Evolutionary conservation across 164 flowering plant species (phyloP).

Genomic region (Stephania cephalantha): DNA sequence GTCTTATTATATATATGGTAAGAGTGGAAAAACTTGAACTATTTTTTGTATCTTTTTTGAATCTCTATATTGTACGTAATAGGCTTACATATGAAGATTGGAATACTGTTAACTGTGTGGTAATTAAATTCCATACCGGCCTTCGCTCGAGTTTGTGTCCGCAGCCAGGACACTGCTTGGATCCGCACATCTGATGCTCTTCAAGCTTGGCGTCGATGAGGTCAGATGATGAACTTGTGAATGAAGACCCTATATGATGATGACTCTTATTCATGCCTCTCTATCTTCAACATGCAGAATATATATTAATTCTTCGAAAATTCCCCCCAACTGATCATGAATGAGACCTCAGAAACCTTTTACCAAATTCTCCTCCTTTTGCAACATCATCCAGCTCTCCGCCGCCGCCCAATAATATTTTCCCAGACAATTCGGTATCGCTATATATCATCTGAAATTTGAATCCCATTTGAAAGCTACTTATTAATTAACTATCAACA

Average conservation of each 20-base stretch:
- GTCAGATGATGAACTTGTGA: constrained; percentile 51
- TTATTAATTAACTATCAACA: constrained; percentile 1
- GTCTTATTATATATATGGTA: background rate
- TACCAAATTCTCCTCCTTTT: constrained; percentile 2
- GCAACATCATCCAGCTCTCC: constrained; percentile 4
- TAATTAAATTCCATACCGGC: constrained; percentile 46
- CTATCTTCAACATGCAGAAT: constrained; percentile 1
- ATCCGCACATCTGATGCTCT: constrained; percentile 83
- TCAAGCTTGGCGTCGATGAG: constrained; percentile 93
- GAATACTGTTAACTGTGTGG: constrained; percentile 15
- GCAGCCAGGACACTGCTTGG: constrained; percentile 91
- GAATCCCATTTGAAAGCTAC: background rate
- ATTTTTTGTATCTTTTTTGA: constrained; percentile 7
- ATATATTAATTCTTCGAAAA: background rate
- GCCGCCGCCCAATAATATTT: background rate
- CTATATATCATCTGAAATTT: background rate
- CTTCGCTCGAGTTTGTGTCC: constrained; percentile 85
- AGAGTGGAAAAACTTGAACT: constrained; percentile 1
- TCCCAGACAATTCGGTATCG: background rate
- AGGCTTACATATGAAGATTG: constrained; percentile 24
- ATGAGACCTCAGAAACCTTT: background rate
- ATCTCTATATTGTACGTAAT: constrained; percentile 12
- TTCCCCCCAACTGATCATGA: background rate
- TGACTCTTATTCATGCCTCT: constrained; percentile 36
- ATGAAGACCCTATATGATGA: constrained; percentile 25